Percentiles rank a stretch among this genome's conserved stretches.
phyloP scores from a whole-genome alignment of 176 grass and related monocot species.

The Triticum monococcum region DNA sequence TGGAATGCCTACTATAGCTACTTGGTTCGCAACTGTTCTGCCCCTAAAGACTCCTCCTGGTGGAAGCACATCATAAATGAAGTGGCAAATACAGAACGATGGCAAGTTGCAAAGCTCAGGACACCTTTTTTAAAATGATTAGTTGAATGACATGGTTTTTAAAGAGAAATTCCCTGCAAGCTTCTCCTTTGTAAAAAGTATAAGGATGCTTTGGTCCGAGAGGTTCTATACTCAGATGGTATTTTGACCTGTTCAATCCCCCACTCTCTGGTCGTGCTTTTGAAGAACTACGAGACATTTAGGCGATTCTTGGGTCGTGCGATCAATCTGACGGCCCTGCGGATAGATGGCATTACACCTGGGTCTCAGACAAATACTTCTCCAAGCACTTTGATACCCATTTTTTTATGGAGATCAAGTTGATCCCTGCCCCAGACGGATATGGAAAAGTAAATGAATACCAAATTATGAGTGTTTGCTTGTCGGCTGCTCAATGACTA shows the following conservation, averaged over 20 bases:
- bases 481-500: neutral
- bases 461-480: neutral
- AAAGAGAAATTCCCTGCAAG: no score
- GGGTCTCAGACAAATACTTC: neutral
- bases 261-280: no score
- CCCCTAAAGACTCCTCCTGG: neutral
- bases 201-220: no score
- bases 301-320: no score
- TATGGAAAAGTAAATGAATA: neutral
- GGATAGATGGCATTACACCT: no score
- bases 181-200: no score
- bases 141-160: neutral
- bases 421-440: neutral
- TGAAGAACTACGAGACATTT: no score
- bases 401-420: neutral
- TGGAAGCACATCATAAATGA: neutral
- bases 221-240: neutral
- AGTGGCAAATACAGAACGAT: neutral
- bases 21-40: neutral
- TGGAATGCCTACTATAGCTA: neutral
- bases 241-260: no score
- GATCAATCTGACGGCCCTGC: no score
- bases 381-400: neutral
- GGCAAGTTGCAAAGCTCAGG: neutral
- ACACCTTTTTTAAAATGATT: neutral